Evolutionary conservation across 2,329 filamentous ascomycete genomes (phyloP), one percentile per base, ranked within the genome.

Genomic region (Diplodia sapinea): DNA sequence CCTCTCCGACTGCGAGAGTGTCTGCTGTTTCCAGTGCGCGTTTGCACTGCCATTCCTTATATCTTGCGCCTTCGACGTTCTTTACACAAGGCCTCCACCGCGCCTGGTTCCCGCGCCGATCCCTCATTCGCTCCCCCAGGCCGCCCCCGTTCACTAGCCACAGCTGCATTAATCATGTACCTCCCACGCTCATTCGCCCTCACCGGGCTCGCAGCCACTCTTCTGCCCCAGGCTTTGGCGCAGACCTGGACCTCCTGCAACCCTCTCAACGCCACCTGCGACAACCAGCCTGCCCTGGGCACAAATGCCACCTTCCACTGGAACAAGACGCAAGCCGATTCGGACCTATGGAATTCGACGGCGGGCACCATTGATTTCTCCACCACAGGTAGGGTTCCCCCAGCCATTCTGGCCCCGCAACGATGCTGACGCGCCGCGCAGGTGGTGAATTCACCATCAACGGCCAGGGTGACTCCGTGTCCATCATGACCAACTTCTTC

Each of bases 181-280:
- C 31, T 52, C 55, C 23, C 65, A 49, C 65, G 56, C 55, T 63
- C 57, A 43, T 71, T 80, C 64, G 75, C 78, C 68, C 74, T 77
- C 36, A 66, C 79, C 38, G 76, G 78, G 51, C 72, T 79, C n/a
- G 72, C 82, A 33, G 73, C 76, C 49, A 70, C 72, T 47, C 69
- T 79, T 50, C 69, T 77, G 49, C 79, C 85, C 66, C 78, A 85
- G 52, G 82, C 83, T 57, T 72, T 84, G 47, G 93, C 90, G 59
- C 94, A 97, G 78, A 93, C 93, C 38, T 88, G 80, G 67, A 93
- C 91, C 8, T 78, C 84, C 51, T 98, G 94, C 82, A 89, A 96
- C 75, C 94, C 94, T 5, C 83, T 90, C 74, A 85, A 93, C 71
- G 79, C 81, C 69, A 87, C 85, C 71, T 96, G 93, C 77, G 87